Conservation (phyloP, 2,329 filamentous ascomycete genomes). For the Didymella pinodella region DNA sequence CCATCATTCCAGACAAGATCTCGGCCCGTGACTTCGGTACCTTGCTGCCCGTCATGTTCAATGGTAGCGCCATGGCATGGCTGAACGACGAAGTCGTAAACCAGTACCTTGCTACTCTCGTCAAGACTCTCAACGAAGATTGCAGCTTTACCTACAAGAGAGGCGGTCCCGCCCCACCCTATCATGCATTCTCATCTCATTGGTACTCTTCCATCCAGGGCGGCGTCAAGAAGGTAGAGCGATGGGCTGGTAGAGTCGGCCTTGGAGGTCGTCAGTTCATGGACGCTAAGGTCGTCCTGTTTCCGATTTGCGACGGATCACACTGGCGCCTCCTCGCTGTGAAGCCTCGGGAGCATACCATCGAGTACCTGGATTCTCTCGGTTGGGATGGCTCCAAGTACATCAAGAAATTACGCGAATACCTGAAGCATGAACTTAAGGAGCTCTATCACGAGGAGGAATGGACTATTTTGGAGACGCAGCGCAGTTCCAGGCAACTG, state of each 20-base stretch:
- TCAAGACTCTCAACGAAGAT: conserved; percentile 65
- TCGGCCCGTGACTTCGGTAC: conserved; percentile 68
- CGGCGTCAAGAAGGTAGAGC: conserved; percentile 43
- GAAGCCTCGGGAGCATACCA: conserved; percentile 64
- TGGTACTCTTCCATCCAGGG: conserved; percentile 66
- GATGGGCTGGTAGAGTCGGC: conserved; percentile 57
- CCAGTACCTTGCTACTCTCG: conserved; percentile 68
- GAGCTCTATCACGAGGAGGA: conserved; percentile 63
- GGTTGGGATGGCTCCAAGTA: conserved; percentile 51
- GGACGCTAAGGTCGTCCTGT: conserved; percentile 70
- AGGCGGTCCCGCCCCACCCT: conserved; percentile 65
- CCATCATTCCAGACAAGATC: conserved; percentile 51
- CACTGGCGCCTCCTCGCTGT: conserved; percentile 80
- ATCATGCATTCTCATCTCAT: conserved; percentile 70
- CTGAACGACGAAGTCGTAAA: conserved; percentile 82
- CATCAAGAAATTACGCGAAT: conserved; percentile 52
- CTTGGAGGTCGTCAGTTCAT: conserved; percentile 63
- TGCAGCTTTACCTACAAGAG: conserved; percentile 63
- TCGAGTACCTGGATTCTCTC: conserved; percentile 76
- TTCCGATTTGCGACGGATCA: conserved; percentile 69
- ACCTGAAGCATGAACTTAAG: conserved; percentile 67
- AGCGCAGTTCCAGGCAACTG: conserved; percentile 61
- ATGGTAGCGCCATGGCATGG: conserved; percentile 64
- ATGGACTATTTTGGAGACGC: conserved; percentile 65
- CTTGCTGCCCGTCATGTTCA: conserved; percentile 53